These are phyloP conservation scores for Tylopilus felleus DNA, from an alignment of 768 basidiomycete species.

Conservation along the genomic window DNA sequence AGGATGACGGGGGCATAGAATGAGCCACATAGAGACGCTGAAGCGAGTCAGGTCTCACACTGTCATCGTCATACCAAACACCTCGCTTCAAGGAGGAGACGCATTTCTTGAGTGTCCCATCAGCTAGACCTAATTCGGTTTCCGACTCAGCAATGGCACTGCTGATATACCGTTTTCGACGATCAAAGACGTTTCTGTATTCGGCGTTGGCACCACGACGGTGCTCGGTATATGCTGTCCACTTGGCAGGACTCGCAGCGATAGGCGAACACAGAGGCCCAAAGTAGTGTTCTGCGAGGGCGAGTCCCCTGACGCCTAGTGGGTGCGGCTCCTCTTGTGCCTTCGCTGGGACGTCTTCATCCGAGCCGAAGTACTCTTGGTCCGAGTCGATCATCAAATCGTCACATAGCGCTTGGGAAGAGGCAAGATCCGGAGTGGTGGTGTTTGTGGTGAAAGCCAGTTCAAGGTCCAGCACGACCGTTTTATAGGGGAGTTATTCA, in stretches of 20 bases:
- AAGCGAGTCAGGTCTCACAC: background rate
- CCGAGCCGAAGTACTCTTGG: too few species aligned
- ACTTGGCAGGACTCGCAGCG: background rate
- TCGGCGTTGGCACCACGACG: slow-evolving; percentile 1
- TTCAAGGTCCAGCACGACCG: too few species aligned
- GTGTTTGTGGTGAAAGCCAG: too few species aligned
- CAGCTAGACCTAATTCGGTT: slow-evolving; percentile 1
- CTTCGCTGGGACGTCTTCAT: too few species aligned
- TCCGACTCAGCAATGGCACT: slow-evolving; percentile 3
- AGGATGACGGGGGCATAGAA: background rate
- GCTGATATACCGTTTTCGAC: background rate
- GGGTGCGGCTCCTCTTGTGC: too few species aligned
- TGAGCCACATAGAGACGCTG: background rate
- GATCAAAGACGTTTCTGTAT: background rate
- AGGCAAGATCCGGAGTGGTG: too few species aligned
- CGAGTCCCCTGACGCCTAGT: background rate
- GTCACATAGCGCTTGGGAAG: too few species aligned
- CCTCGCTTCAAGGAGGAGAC: background rate
- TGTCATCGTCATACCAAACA: background rate
- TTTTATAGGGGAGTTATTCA: background rate
- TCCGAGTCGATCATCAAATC: too few species aligned
- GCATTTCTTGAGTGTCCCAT: slow-evolving; percentile 11
- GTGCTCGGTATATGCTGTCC: slow-evolving; percentile 6
- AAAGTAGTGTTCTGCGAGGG: slow-evolving; percentile 6
- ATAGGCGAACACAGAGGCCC: slow-evolving; percentile 8